These are phyloP conservation scores for Ceratocystis colombiana DNA, from an alignment of 2,329 filamentous ascomycete species.

Conservation along the genomic window DNA sequence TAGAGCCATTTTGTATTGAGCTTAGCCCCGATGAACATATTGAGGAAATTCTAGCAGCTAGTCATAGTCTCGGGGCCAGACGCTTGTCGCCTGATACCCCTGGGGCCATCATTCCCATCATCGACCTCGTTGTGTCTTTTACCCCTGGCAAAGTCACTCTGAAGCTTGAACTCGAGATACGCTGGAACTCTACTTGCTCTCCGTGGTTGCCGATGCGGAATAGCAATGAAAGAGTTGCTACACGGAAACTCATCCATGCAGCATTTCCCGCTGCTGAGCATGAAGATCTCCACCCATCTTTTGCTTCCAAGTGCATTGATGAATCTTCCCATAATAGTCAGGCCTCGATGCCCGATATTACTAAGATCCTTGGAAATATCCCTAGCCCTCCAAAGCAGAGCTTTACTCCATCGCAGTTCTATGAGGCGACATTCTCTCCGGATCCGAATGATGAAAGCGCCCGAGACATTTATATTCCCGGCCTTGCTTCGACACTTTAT, in stretches of 20 bases:
- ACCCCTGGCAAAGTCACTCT: constrained; percentile 26
- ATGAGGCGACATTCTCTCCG: constrained; percentile 49
- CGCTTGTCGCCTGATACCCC: not conserved
- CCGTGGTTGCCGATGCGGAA: constrained; percentile 31
- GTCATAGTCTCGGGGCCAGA: not conserved
- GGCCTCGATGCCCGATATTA: not conserved
- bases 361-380: constrained; percentile 31
- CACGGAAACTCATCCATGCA: constrained; percentile 32
- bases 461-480: constrained; percentile 36
- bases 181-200: constrained; percentile 38
- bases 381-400: constrained; percentile 25
- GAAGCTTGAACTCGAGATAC: constrained; percentile 33
- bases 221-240: constrained; percentile 31
- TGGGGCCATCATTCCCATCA: not conserved
- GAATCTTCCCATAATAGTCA: not conserved
- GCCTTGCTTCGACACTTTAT: constrained; percentile 46
- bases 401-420: constrained; percentile 49
- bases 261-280: not conserved
- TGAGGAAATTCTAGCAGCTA: not conserved
- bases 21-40: not conserved
- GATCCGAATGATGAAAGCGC: constrained; percentile 32
- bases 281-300: not conserved
- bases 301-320: not conserved
- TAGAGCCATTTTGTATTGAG: not conserved
- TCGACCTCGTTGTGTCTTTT: not conserved